phyloP scores from a whole-genome alignment of 495 filamentous ascomycete species.

The Sabuloglossum arenarium region DNA sequence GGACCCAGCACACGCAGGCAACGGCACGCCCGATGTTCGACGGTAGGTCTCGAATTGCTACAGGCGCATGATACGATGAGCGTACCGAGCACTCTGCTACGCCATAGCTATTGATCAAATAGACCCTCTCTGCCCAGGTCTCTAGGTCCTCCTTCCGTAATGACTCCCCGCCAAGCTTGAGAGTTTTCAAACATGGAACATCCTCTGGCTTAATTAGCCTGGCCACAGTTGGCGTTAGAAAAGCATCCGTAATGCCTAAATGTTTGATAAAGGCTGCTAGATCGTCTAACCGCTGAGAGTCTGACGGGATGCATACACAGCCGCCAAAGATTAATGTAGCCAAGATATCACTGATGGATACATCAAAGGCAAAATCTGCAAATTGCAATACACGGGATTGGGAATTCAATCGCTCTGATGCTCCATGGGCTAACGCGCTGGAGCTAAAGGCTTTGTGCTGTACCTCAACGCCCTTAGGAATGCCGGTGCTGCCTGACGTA shows the following conservation, averaged over 20 bases:
- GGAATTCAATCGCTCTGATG: slow-evolving; percentile 19
- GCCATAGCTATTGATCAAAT: slow-evolving; percentile 20
- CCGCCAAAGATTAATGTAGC: slow-evolving; percentile 31
- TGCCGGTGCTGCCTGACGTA: slow-evolving; percentile 22
- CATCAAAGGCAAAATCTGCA: slow-evolving; percentile 29
- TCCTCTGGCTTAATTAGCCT: slow-evolving; percentile 24
- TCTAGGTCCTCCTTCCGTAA: slow-evolving; percentile 9
- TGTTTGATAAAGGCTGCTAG: slow-evolving; percentile 14
- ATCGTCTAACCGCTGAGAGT: slow-evolving; percentile 18
- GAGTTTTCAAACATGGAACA: slow-evolving; percentile 19
- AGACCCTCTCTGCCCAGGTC: slow-evolving; percentile 14
- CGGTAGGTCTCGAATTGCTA: neutral
- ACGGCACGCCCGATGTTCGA: neutral
- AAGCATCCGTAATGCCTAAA: slow-evolving; percentile 12
- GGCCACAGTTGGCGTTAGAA: slow-evolving; percentile 35
- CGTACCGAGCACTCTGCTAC: slow-evolving; percentile 23
- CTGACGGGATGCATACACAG: slow-evolving; percentile 39
- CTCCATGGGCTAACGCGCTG: slow-evolving; percentile 1
- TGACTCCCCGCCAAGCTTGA: slow-evolving; percentile 23
- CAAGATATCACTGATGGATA: slow-evolving; percentile 28
- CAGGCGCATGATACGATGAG: too few relatives aligned
- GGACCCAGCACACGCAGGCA: neutral
- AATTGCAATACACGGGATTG: slow-evolving; percentile 27
- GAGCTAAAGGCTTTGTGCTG: slow-evolving; percentile 11
- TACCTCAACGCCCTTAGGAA: slow-evolving; percentile 17